These are phyloP conservation scores for Geoglossum glabrum DNA, from an alignment of 495 filamentous ascomycete species.

Conservation along the genomic window DNA sequence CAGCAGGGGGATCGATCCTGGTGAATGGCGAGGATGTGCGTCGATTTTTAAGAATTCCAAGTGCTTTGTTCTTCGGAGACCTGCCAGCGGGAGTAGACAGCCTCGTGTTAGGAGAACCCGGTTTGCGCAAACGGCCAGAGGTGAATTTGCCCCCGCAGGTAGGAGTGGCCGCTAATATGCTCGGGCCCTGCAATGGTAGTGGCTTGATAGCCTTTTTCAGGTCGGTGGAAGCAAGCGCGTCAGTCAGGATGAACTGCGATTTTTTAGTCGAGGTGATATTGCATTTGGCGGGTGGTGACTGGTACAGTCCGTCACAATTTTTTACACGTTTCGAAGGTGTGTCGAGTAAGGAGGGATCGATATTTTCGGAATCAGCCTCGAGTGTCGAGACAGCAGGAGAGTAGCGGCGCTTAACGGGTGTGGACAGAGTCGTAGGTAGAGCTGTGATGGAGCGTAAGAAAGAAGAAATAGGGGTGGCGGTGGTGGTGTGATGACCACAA, in stretches of 20 bases:
- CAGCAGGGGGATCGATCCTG: conserved; percentile 37
- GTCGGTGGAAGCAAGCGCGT: conserved; percentile 16
- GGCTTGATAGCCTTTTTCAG: conserved; percentile 18
- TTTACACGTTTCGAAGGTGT: conserved; percentile 46
- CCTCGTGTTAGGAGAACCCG: background rate
- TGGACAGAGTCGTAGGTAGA: conserved; percentile 10
- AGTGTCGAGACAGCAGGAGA: conserved; percentile 21
- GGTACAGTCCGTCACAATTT: conserved; percentile 25
- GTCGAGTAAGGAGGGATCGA: conserved; percentile 46
- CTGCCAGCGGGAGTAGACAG: conserved; percentile 14
- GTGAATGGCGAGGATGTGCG: conserved; percentile 32
- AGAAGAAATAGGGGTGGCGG: background rate
- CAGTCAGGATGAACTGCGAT: conserved; percentile 15
- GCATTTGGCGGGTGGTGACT: conserved; percentile 19
- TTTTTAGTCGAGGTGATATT: conserved; percentile 17
- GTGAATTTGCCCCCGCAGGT: background rate
- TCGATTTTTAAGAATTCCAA: conserved; percentile 39
- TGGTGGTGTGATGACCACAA: background rate
- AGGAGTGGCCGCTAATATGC: conserved; percentile 3
- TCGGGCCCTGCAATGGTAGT: conserved; percentile 10
- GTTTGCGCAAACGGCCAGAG: background rate
- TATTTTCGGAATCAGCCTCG: conserved; percentile 53
- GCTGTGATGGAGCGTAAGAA: conserved; percentile 16
- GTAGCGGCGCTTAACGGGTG: conserved; percentile 21
- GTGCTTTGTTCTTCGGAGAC: conserved; percentile 33